A percentile compares a stretch with the other conserved stretches of the same genome.
Conservation (phyloP, 163 green algal genomes). For the Prototheca stagnorum region DNA sequence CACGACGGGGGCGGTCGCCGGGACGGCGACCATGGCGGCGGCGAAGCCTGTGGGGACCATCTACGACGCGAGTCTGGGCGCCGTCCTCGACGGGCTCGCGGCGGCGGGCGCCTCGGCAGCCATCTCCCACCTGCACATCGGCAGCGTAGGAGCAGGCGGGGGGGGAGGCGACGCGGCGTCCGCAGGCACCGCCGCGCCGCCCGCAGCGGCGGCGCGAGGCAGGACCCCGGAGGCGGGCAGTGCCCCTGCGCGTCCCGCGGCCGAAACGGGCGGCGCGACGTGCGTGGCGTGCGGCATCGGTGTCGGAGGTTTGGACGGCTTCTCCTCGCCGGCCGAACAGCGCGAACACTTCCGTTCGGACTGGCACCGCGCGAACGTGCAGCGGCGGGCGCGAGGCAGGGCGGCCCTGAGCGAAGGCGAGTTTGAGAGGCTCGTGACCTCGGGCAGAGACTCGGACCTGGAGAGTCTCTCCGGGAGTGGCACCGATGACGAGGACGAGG, state of each 20-base stretch:
- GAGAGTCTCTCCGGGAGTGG: slow-evolving; percentile 18
- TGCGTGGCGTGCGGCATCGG: slow-evolving; percentile 51
- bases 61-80: background rate
- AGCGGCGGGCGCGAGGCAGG: slow-evolving; percentile 33
- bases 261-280: slow-evolving; percentile 19
- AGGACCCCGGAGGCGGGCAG: too few species aligned
- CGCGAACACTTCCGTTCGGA: slow-evolving; percentile 62
- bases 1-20: too few species aligned
- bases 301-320: slow-evolving; percentile 15
- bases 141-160: background rate
- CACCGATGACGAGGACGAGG: slow-evolving; percentile 27
- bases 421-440: slow-evolving; percentile 44
- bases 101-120: background rate
- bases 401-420: slow-evolving; percentile 31
- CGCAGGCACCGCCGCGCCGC: too few species aligned
- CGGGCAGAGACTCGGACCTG: slow-evolving; percentile 15
- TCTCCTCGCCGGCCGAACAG: slow-evolving; percentile 42
- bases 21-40: too few species aligned
- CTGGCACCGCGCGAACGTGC: slow-evolving; percentile 74
- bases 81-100: background rate
- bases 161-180: background rate
- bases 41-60: background rate
- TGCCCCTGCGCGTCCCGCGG: too few species aligned
- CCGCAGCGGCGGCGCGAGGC: too few species aligned
- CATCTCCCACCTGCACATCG: background rate